Conservation (phyloP, 306 rosid species). For the Albizia julibrissin region DNA sequence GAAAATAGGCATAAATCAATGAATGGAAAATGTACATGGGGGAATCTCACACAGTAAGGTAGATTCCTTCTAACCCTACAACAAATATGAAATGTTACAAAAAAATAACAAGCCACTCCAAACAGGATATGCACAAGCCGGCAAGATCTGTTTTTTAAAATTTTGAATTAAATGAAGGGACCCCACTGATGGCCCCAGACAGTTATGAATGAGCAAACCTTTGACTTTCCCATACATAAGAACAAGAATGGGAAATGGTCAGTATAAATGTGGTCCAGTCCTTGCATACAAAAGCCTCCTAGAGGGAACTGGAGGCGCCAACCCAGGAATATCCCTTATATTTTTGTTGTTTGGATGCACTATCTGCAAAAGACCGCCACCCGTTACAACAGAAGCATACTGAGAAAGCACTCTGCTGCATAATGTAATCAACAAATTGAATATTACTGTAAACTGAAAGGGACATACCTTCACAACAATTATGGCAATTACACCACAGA, state of each 20-base stretch:
- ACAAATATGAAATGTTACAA: conserved; percentile 19
- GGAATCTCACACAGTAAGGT: not conserved
- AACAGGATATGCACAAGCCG: conserved; percentile 58
- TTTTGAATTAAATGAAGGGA: conserved; percentile 11
- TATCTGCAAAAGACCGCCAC: conserved; percentile 54
- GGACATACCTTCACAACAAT: conserved; percentile 87
- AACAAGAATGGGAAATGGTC: conserved; percentile 10
- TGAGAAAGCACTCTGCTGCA: not conserved
- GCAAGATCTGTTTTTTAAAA: conserved; percentile 37
- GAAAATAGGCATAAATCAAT: not conserved
- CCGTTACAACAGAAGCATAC: conserved; percentile 3
- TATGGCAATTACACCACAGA: conserved; percentile 90
- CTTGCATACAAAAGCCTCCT: conserved; percentile 86
- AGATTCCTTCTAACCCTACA: conserved; percentile 3
- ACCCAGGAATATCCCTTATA: conserved; percentile 85
- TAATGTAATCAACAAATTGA: not conserved
- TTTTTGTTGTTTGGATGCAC: conserved; percentile 85
- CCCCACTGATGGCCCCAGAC: conserved; percentile 26
- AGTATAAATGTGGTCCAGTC: conserved; percentile 39
- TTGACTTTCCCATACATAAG: not conserved
- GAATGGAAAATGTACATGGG: conserved; percentile 20
- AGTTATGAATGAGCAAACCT: not conserved
- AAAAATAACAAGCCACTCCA: conserved; percentile 36
- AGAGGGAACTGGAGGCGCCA: conserved; percentile 93
- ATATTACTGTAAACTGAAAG: not conserved